phyloP scores from a whole-genome alignment of 2,329 filamentous ascomycete species.

The Leptoxyphium fumago region DNA sequence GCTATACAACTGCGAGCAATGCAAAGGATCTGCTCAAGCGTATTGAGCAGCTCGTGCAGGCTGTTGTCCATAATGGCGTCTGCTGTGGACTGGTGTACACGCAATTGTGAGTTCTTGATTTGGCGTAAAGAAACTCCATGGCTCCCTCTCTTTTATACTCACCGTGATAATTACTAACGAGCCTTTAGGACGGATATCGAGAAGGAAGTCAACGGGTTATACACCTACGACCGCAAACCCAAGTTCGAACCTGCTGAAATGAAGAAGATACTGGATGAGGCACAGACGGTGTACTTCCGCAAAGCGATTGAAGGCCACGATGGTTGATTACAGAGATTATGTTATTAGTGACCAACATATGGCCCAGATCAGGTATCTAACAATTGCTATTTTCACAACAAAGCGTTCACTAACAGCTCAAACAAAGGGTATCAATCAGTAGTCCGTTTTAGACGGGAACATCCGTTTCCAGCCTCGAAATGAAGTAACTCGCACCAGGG shows the following conservation, averaged over 20 bases:
- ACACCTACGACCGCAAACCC: conserved; percentile 45
- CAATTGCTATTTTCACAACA: too few species aligned
- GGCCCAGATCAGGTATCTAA: too few species aligned
- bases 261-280: conserved; percentile 43
- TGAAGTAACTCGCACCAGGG: too few species aligned
- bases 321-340: too few species aligned
- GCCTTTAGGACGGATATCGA: conserved; percentile 36
- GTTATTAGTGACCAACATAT: too few species aligned
- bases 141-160: conserved; percentile 21
- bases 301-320: not conserved
- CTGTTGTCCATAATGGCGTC: conserved; percentile 40
- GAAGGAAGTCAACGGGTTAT: conserved; percentile 54
- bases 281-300: conserved; percentile 31
- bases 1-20: conserved; percentile 51
- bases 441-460: too few species aligned
- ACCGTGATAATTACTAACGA: not conserved
- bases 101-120: conserved; percentile 28
- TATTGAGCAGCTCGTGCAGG: conserved; percentile 44
- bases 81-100: conserved; percentile 53
- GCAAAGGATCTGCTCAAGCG: conserved; percentile 43
- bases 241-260: conserved; percentile 46
- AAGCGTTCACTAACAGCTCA: too few species aligned
- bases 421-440: too few species aligned
- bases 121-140: conserved; percentile 5
- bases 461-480: too few species aligned